A percentile compares a stretch with the other conserved stretches of the same genome.
Evolutionary conservation across 345 rosid genomes (phyloP).

Genomic region (Corymbia maculata): DNA sequence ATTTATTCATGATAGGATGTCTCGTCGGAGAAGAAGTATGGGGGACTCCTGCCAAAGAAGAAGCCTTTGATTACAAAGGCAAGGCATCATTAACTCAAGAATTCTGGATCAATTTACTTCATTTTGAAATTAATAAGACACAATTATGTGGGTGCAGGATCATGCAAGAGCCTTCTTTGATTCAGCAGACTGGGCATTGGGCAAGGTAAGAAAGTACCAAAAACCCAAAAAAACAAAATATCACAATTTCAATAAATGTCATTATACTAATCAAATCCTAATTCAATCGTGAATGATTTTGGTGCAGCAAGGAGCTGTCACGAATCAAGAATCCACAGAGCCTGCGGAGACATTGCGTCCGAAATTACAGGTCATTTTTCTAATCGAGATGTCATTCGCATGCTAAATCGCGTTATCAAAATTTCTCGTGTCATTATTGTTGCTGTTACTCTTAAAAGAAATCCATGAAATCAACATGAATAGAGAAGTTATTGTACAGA

Average conservation of each 20-base stretch:
- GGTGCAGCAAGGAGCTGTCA: constrained; percentile 61
- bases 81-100: neutral
- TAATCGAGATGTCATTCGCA: neutral
- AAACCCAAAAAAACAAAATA: neutral
- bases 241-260: neutral
- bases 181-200: constrained; percentile 88
- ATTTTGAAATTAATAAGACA: neutral
- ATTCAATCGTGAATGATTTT: neutral
- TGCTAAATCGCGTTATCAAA: neutral
- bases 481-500: constrained; percentile 18
- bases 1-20: constrained; percentile 6
- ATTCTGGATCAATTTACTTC: neutral
- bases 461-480: neutral
- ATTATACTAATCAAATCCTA: neutral
- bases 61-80: constrained; percentile 74
- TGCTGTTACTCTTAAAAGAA: neutral
- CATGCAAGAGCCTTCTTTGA: constrained; percentile 81
- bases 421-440: neutral
- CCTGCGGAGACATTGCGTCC: constrained; percentile 62
- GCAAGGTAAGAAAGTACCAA: constrained; percentile 34
- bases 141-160: constrained; percentile 23
- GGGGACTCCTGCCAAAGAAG: constrained; percentile 76
- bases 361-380: constrained; percentile 42
- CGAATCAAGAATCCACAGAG: constrained; percentile 31
- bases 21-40: constrained; percentile 38